Evolutionary conservation across 1,284 basidiomycete genomes (phyloP), one percentile per base, ranked within the genome.

Genomic region (Sphaerobolus stellatus): DNA sequence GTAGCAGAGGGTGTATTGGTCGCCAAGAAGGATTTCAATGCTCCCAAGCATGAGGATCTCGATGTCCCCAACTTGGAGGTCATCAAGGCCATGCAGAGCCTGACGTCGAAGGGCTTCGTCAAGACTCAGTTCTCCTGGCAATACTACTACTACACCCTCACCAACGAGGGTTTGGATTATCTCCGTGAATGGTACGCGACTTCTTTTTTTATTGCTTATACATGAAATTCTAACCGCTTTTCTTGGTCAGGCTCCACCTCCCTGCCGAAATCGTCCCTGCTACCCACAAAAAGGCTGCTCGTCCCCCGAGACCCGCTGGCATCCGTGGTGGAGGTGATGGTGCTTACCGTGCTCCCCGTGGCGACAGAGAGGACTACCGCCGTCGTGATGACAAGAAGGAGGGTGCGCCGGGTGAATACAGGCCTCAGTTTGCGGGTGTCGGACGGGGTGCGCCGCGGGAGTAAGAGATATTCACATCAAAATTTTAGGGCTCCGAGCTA

Each of bases 71-170:
- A 99, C 80, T 88, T 99, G 63, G 82, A 98, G 74, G 97, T 99
- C 67, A 97, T 99, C 85, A 99, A 99, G 86, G 94, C 94, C 60
- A 88, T 96, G 80, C 96, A 99, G 77, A 95, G 92, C 75, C 82
- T 99, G 66, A 98, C 92, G 71, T 98, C 94, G 59, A 89, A 84
- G 76, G 94, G 94, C 61, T 89, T 82, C 76, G 94, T 99, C 76
- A 97, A 98, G 86, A 98, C 96, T 64, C 95, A 95, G 73, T 94
- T 95, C 81, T 92, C 88, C 53, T 96, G 92, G 92, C 92, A 94
- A 70, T 93, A 84, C 81, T 94, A 92, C 76, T 95, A 96, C 83
- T 97, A 97, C 78, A 83, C 86, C 69, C 82, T 97, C 70, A 97
- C 94, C 66, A 88, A 92, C 58, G 94, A 97, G 74, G 94, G 94